Conservation (phyloP, 2,329 filamentous ascomycete genomes). For the Hymenoscyphus salicellus region DNA sequence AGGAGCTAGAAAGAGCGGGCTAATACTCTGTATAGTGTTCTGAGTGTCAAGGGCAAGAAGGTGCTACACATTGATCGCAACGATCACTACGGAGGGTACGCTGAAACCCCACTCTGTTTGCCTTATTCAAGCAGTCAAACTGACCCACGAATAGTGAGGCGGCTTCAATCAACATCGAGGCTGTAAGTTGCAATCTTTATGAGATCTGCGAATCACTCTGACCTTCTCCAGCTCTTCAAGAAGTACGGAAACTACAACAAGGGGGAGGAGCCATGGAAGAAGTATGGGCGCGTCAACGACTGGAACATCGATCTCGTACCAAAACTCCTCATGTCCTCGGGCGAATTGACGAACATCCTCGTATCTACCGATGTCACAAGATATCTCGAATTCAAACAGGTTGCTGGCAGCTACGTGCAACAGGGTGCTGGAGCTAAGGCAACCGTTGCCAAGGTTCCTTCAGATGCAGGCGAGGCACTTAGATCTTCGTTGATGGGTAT, state of each 20-base stretch:
- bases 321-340: constrained; percentile 97
- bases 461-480: constrained; percentile 85
- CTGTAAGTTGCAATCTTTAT: constrained; percentile 52
- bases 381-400: constrained; percentile 90
- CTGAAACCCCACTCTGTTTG: constrained; percentile 15
- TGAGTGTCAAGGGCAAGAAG: constrained; percentile 98
- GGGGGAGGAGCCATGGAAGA: constrained; percentile 93
- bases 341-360: constrained; percentile 97
- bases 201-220: constrained; percentile 28
- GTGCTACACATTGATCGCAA: constrained; percentile 98
- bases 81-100: constrained; percentile 93
- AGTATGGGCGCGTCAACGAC: constrained; percentile 93
- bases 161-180: constrained; percentile 93
- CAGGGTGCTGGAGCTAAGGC: constrained; percentile 79
- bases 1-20: constrained; percentile 12
- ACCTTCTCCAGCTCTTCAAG: constrained; percentile 76
- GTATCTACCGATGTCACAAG: constrained; percentile 89
- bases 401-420: constrained; percentile 94
- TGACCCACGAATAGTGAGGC: constrained; percentile 65
- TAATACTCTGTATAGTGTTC: constrained; percentile 57
- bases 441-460: constrained; percentile 94
- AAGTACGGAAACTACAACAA: constrained; percentile 81
- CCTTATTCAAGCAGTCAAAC: constrained; percentile 12
- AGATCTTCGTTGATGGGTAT: constrained; percentile 93
- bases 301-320: constrained; percentile 99